phyloP scores from a whole-genome alignment of 202 grass and related monocot species.

The Panicum virgatum region DNA sequence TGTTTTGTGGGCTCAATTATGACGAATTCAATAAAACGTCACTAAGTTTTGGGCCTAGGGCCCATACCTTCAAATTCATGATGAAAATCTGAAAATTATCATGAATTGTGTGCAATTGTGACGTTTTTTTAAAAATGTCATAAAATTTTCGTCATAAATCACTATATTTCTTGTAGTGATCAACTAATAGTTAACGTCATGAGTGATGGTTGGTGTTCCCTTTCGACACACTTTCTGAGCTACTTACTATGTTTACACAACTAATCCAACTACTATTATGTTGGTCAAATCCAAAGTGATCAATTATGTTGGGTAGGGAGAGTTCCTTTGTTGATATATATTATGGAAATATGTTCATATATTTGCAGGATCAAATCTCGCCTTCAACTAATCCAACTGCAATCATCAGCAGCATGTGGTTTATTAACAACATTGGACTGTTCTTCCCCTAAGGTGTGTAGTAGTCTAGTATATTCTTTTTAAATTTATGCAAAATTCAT shows the following conservation, averaged over 20 bases:
- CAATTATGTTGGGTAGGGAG: background rate
- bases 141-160: too few species aligned
- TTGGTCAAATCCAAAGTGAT: background rate
- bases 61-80: too few species aligned
- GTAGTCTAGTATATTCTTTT: background rate
- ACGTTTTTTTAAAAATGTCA: too few species aligned
- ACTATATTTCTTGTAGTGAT: too few species aligned
- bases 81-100: too few species aligned
- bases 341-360: background rate
- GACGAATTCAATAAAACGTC: too few species aligned
- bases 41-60: too few species aligned
- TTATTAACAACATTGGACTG: background rate
- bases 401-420: background rate
- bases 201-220: background rate
- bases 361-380: background rate
- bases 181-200: slow-evolving; percentile 18
- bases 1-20: too few species aligned
- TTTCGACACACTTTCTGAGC: background rate
- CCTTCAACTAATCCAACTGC: background rate
- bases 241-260: background rate
- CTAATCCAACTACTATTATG: background rate
- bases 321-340: background rate
- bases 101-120: too few species aligned
- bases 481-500: background rate
- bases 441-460: background rate